phyloP scores from a whole-genome alignment of 495 filamentous ascomycete genomes.

The Usnea hakonensis region DNA sequence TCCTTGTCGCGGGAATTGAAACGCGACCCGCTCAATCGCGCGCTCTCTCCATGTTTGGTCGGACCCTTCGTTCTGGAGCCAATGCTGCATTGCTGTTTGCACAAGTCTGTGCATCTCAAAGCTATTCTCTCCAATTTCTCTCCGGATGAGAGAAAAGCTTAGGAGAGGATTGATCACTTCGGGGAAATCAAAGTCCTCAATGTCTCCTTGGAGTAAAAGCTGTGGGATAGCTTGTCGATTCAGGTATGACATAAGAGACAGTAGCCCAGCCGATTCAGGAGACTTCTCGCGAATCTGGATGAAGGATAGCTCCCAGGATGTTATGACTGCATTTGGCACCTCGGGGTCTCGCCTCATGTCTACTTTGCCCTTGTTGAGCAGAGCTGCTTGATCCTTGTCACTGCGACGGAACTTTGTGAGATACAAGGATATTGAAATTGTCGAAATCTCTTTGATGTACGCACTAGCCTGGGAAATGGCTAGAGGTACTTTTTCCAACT shows the following conservation, averaged over 20 bases:
- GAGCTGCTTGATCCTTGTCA: constrained; percentile 5
- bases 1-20: not conserved
- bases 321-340: constrained; percentile 30
- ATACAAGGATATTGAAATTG: constrained; percentile 20
- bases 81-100: constrained; percentile 21
- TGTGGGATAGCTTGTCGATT: constrained; percentile 35
- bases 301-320: constrained; percentile 43
- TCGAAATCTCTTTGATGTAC: constrained; percentile 21
- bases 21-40: constrained; percentile 8
- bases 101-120: constrained; percentile 25
- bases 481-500: constrained; percentile 23
- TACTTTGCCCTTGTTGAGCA: constrained; percentile 13
- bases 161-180: constrained; percentile 12
- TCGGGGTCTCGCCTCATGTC: constrained; percentile 27
- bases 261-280: constrained; percentile 29
- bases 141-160: constrained; percentile 22
- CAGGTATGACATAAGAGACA: constrained; percentile 38
- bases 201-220: constrained; percentile 16
- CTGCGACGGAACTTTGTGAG: constrained; percentile 12
- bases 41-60: constrained; percentile 4
- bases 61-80: constrained; percentile 11
- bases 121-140: constrained; percentile 2
- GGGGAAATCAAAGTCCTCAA: constrained; percentile 19
- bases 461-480: constrained; percentile 26
- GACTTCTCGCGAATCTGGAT: constrained; percentile 29